Evolutionary conservation across 305 asterid species (phyloP), one percentile per base, ranked within the genome.

Genomic region (Solanum aculeatissimum): DNA sequence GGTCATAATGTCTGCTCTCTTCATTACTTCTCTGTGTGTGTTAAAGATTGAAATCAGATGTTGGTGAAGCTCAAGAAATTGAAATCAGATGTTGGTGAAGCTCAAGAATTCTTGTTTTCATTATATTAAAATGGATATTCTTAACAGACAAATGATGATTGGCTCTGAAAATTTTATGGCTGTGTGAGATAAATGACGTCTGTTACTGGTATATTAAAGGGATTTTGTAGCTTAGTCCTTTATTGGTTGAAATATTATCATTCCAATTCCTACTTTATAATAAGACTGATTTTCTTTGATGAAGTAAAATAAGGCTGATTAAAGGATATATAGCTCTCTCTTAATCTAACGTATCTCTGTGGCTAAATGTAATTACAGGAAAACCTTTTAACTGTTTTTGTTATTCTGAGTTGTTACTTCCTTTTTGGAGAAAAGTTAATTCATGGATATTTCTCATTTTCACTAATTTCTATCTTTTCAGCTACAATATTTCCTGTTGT

Each of bases 401-500:
- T 78, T 10, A 32, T 32, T 77, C 43, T 75, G 82, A 75, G 18
- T 49, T 49, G 63, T 75, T 74, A 21, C 60, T 15, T 75, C 82
- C 25, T 51, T 77, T 77, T 29, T 77, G 27, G 82, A 27, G 47
- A 47, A 35, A 77, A 9, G 60, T 51, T 51, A 6, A 16, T 32
- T 49, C 43, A 49, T 49, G 16, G 10, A 75, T 29, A 27, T 51
- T 51, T 77, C 63, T 77, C 63, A 77, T 77, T 84, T 88, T 90
- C 87, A 82, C 78, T 77, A 74, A 82, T 45, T 63, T 69, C 80
- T 82, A 43, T 88, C 66, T 51, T 86, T 89, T 71, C 93, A 94
- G 99, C 95, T 89, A 86, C 91, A 43, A 96, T 96, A 89, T 89
- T 96, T 87, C 98, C 99, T 40, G 98, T 94, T 87, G 98, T 94